phyloP scores from a whole-genome alignment of 345 rosid species.

The Salix udensis region DNA sequence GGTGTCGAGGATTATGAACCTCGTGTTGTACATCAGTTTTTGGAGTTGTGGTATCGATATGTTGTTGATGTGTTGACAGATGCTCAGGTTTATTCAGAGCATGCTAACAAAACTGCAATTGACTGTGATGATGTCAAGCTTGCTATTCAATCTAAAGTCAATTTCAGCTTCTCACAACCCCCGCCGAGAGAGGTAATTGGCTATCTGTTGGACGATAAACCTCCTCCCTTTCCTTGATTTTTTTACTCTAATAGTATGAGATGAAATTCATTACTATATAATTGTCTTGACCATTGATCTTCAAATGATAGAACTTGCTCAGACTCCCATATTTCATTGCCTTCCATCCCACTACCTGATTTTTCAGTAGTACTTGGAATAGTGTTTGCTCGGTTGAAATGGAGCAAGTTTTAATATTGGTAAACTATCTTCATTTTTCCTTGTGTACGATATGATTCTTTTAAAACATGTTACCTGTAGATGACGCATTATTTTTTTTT shows the following conservation, averaged over 20 bases:
- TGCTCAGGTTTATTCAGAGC: conserved; percentile 89
- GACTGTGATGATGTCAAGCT: conserved; percentile 89
- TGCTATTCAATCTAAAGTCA: conserved; percentile 83
- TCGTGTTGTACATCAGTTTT: conserved; percentile 76
- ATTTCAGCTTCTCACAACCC: conserved; percentile 90
- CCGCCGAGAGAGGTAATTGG: conserved; percentile 80
- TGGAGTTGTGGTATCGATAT: conserved; percentile 88
- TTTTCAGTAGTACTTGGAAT: background rate
- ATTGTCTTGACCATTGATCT: background rate
- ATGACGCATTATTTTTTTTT: background rate
- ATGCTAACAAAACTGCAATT: conserved; percentile 70
- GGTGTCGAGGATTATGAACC: conserved; percentile 93
- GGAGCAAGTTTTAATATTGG: background rate
- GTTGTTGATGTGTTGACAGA: conserved; percentile 75
- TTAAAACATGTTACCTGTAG: background rate
- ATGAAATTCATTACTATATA: background rate
- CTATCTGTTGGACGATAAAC: background rate
- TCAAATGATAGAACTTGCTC: background rate
- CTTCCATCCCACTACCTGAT: background rate
- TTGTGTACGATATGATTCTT: background rate
- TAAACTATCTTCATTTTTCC: background rate
- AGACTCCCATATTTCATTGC: background rate
- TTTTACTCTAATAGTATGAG: no score
- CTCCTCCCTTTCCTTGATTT: background rate
- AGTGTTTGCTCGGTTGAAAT: background rate